phyloP scores from a whole-genome alignment of 2,329 filamentous ascomycete genomes.

The Xylariomycetidae sp. region DNA sequence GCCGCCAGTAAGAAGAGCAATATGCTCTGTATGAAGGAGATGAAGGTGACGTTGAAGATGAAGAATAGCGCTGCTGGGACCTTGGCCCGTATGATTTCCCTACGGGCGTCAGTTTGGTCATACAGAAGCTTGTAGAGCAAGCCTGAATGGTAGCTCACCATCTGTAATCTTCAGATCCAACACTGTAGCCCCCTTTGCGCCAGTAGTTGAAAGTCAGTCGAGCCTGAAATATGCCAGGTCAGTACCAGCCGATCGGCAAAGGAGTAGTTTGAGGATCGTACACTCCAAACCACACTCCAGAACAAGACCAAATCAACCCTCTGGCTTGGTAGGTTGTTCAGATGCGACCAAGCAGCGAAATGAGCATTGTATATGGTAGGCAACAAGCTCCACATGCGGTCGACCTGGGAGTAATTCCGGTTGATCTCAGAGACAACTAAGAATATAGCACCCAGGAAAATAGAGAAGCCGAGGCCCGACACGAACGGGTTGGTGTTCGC shows the following conservation, averaged over 20 bases:
- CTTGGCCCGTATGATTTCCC: constrained; percentile 64
- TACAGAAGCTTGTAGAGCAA: too few relatives aligned
- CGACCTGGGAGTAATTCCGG: constrained; percentile 94
- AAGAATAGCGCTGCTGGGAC: constrained; percentile 65
- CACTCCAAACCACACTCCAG: constrained; percentile 73
- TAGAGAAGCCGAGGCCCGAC: constrained; percentile 63
- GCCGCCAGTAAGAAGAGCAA: constrained; percentile 69
- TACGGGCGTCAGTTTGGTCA: too few relatives aligned
- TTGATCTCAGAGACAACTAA: constrained; percentile 77
- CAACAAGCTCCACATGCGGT: constrained; percentile 85
- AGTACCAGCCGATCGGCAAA: constrained; percentile 7
- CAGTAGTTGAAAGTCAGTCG: constrained; percentile 96
- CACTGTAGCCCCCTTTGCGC: constrained; percentile 83
- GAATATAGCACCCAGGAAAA: constrained; percentile 66
- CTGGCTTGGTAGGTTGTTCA: constrained; percentile 63
- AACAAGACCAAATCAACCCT: constrained; percentile 67
- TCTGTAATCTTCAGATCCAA: constrained; percentile 92
- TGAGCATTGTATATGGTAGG: constrained; percentile 84
- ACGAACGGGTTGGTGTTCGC: constrained; percentile 80
- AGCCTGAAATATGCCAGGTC: constrained; percentile 42
- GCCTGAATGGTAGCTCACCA: too few relatives aligned
- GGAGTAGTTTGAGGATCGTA: constrained; percentile 35
- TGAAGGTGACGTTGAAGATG: constrained; percentile 84
- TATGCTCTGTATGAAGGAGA: constrained; percentile 75
- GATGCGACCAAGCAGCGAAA: constrained; percentile 74